Conservation (phyloP, 139 green algal genomes). For the Tetraselmis chui region DNA sequence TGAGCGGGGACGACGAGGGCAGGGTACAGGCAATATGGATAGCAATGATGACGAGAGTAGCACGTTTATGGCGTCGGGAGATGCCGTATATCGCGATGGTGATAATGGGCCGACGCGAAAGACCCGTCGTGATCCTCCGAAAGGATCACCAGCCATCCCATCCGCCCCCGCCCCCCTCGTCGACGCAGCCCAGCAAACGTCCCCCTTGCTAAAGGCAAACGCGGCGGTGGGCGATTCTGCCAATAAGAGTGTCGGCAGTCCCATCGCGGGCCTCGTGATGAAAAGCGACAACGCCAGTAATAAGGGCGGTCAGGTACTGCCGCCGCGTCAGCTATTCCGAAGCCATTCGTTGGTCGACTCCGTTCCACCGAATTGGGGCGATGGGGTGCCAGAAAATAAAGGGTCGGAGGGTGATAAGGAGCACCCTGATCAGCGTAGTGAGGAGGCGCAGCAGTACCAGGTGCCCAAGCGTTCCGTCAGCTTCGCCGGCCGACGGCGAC, state of each 20-base stretch:
- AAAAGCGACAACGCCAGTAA: not conserved
- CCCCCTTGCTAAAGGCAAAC: not conserved
- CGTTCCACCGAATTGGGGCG: not conserved
- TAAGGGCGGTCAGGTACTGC: not conserved
- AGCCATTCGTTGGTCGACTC: no score
- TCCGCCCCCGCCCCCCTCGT: not conserved
- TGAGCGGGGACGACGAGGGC: no score
- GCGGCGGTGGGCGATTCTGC: not conserved
- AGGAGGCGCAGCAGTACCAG: no score
- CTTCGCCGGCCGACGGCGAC: no score
- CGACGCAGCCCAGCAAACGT: not conserved
- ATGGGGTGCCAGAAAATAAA: not conserved
- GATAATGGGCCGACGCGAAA: no score
- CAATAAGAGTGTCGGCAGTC: not conserved
- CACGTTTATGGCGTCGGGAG: no score
- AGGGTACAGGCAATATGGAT: no score
- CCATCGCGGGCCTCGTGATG: not conserved
- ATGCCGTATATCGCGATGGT: no score
- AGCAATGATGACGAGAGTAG: no score
- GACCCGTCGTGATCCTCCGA: no score
- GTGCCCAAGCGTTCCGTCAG: no score
- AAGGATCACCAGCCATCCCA: not conserved
- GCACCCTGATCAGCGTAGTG: no score
- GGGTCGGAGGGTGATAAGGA: not conserved
- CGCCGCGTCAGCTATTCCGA: not conserved